These are phyloP conservation scores for Aspergillus udagawae DNA, from an alignment of 2,329 filamentous ascomycete species.

Conservation along the genomic window DNA sequence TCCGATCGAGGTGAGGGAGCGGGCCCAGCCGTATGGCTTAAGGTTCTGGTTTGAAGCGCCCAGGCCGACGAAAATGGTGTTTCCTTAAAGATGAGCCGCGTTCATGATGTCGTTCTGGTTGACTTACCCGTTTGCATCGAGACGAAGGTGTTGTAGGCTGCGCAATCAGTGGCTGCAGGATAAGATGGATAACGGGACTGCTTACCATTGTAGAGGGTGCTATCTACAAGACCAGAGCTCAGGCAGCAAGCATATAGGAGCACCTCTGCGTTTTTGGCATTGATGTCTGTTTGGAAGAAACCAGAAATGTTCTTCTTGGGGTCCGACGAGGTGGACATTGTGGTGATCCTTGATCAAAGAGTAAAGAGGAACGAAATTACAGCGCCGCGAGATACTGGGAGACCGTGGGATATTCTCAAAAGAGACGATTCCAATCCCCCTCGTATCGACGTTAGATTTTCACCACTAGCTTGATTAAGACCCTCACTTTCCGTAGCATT, in stretches of 20 bases:
- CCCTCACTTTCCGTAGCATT: neutral
- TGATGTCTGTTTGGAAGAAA: conserved; percentile 18
- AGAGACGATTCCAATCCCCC: neutral
- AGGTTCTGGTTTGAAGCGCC: conserved; percentile 40
- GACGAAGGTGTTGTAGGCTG: conserved; percentile 43
- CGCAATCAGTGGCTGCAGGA: neutral
- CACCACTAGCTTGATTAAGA: neutral
- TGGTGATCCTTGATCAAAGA: too few species aligned
- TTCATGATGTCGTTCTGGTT: neutral
- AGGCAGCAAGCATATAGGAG: conserved; percentile 26
- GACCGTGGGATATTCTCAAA: neutral
- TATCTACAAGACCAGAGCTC: conserved; percentile 25
- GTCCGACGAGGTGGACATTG: conserved; percentile 1
- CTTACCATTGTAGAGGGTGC: conserved; percentile 28
- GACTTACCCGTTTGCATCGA: conserved; percentile 35
- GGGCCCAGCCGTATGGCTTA: conserved; percentile 41
- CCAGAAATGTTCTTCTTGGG: conserved; percentile 4
- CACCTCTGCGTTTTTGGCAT: conserved; percentile 21
- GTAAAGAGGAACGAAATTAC: neutral
- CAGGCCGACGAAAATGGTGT: conserved; percentile 43
- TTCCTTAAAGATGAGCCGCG: conserved; percentile 22
- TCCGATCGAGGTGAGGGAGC: conserved; percentile 42
- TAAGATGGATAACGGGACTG: neutral
- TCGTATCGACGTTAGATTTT: neutral
- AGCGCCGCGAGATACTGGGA: neutral